Conservation (phyloP, 2,329 filamentous ascomycete species). For the Calonectria ilicicola region DNA sequence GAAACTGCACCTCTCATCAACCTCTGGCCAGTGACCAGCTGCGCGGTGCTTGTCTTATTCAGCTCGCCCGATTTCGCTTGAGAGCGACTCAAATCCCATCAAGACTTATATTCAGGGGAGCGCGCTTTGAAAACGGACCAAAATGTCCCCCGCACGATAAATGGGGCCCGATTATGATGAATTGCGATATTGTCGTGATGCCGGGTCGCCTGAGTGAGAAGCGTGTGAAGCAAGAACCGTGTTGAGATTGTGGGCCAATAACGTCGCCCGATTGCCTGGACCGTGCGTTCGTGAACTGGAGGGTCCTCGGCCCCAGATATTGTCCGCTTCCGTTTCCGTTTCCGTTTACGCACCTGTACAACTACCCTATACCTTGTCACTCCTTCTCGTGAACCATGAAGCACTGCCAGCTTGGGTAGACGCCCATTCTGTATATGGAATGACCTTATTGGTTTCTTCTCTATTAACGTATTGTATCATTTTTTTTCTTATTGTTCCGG, state of each 20-base stretch:
- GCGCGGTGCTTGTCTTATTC: conserved; percentile 7
- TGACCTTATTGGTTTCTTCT: too few species aligned
- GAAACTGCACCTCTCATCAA: background rate
- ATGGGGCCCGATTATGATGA: conserved; percentile 22
- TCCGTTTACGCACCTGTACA: conserved; percentile 11
- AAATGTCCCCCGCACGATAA: conserved; percentile 19
- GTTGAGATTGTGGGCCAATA: conserved; percentile 39
- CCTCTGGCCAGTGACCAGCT: background rate
- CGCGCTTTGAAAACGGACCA: background rate
- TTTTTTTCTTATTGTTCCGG: too few species aligned
- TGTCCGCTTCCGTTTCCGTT: conserved; percentile 38
- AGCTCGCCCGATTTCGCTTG: background rate
- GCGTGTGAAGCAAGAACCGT: conserved; percentile 34
- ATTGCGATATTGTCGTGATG: conserved; percentile 18
- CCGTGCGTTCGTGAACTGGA: background rate
- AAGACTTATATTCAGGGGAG: background rate
- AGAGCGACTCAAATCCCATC: background rate
- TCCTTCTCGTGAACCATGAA: background rate
- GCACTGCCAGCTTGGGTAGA: too few species aligned
- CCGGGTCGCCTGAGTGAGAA: conserved; percentile 22
- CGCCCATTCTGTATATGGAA: too few species aligned
- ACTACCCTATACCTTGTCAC: background rate
- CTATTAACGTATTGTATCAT: too few species aligned
- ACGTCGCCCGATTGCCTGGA: conserved; percentile 18
- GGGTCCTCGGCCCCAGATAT: conserved; percentile 30